These are phyloP conservation scores for Leersia perrieri DNA, from an alignment of 176 grass and related monocot species.

Conservation along the genomic window DNA sequence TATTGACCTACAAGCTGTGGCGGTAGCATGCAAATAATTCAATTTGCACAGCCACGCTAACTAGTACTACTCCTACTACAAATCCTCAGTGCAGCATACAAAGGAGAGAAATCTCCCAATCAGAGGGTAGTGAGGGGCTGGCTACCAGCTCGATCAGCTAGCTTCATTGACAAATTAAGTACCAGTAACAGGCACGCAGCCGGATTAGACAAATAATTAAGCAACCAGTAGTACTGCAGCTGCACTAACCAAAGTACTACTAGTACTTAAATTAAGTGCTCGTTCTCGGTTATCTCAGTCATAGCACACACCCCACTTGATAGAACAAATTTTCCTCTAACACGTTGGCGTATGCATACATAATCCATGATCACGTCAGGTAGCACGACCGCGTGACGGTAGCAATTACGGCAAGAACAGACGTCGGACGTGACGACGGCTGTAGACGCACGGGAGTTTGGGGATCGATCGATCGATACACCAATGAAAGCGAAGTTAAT, in stretches of 20 bases:
- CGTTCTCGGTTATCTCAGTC: neutral
- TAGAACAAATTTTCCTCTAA: neutral
- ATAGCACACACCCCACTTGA: too few species aligned
- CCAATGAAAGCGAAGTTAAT: neutral
- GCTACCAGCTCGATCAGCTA: neutral
- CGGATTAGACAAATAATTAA: neutral
- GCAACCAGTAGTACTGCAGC: neutral
- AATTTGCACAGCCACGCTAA: neutral
- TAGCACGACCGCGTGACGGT: slow-evolving; percentile 16
- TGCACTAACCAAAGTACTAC: neutral
- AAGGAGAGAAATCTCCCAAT: too few species aligned
- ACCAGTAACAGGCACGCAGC: too few species aligned
- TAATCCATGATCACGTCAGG: neutral
- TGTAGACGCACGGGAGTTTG: neutral
- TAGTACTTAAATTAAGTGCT: neutral
- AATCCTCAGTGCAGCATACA: too few species aligned
- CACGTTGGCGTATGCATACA: too few species aligned
- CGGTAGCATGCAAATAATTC: neutral
- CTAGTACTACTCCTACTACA: neutral
- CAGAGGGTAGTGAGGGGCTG: neutral
- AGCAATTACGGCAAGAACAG: neutral
- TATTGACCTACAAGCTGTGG: neutral
- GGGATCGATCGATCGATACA: too few species aligned
- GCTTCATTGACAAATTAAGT: neutral
- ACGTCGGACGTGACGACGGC: neutral